phyloP scores from a whole-genome alignment of 1,139 yeast species.

The Candida sp. region DNA sequence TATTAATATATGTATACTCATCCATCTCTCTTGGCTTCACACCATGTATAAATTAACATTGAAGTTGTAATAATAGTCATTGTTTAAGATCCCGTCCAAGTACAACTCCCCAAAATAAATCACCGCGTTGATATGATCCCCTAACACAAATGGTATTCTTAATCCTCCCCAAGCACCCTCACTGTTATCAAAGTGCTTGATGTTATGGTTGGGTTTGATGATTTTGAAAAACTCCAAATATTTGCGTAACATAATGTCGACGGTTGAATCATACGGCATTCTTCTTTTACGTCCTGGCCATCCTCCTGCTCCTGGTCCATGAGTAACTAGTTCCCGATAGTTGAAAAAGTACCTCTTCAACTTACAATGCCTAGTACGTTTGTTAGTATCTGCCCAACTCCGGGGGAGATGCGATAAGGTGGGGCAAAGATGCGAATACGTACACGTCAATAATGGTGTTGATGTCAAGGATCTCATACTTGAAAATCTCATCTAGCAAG shows the following conservation, averaged over 20 bases:
- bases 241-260: slow-evolving; percentile 13
- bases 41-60: slow-evolving; percentile 13
- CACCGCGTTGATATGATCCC: slow-evolving; percentile 9
- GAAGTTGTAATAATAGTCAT: slow-evolving; percentile 11
- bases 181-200: background rate
- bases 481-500: slow-evolving; percentile 15
- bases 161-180: background rate
- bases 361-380: slow-evolving; percentile 8
- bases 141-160: slow-evolving; percentile 6
- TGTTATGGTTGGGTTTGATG: slow-evolving; percentile 9
- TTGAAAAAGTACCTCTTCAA: slow-evolving; percentile 11
- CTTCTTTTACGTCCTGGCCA: background rate
- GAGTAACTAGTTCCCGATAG: slow-evolving; percentile 1
- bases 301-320: background rate
- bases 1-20: background rate
- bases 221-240: slow-evolving; percentile 14
- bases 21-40: background rate
- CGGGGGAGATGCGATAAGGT: background rate
- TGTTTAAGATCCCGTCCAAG: slow-evolving; percentile 6
- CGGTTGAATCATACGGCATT: slow-evolving; percentile 5
- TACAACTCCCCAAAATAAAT: slow-evolving; percentile 9
- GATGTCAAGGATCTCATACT: slow-evolving; percentile 11
- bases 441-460: slow-evolving; percentile 9
- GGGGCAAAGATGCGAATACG: background rate
- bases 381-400: background rate